Percentiles rank a stretch among this genome's conserved stretches.
Conservation (phyloP, 257 asterid genomes). For the Ajuga chamaepitys region DNA sequence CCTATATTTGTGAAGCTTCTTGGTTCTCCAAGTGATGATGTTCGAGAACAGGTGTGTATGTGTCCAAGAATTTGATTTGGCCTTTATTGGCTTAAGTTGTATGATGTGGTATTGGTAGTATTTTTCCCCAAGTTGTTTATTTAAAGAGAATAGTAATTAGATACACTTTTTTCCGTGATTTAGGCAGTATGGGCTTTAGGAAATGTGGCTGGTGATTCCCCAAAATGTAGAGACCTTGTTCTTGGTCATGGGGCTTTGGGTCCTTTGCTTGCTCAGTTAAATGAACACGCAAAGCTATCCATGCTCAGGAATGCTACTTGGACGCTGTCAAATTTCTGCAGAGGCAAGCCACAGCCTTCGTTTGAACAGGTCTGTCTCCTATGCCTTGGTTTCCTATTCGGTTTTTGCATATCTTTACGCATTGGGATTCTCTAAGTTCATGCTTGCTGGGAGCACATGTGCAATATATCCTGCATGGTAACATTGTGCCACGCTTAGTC, state of each 20-base stretch:
- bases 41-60: conserved; percentile 71
- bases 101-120: background rate
- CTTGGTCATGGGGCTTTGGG: conserved; percentile 66
- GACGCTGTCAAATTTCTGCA: conserved; percentile 87
- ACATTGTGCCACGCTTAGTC: background rate
- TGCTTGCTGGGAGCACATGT: background rate
- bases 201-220: conserved; percentile 93
- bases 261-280: conserved; percentile 70
- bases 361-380: conserved; percentile 65
- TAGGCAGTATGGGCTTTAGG: conserved; percentile 99
- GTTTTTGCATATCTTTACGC: background rate
- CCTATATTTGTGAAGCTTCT: conserved; percentile 78
- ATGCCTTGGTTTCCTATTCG: background rate
- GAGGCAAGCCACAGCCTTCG: conserved; percentile 93
- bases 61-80: background rate
- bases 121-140: background rate
- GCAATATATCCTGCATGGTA: background rate
- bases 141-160: background rate
- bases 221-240: conserved; percentile 85
- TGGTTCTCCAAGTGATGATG: conserved; percentile 82
- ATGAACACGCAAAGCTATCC: conserved; percentile 72
- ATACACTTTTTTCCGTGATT: background rate
- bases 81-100: background rate
- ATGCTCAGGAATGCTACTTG: conserved; percentile 95
- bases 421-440: background rate